A percentile compares a stretch with the other conserved stretches of the same genome.
Evolutionary conservation across 257 asterid genomes (phyloP).

Genomic region (Scutellaria barbata): DNA sequence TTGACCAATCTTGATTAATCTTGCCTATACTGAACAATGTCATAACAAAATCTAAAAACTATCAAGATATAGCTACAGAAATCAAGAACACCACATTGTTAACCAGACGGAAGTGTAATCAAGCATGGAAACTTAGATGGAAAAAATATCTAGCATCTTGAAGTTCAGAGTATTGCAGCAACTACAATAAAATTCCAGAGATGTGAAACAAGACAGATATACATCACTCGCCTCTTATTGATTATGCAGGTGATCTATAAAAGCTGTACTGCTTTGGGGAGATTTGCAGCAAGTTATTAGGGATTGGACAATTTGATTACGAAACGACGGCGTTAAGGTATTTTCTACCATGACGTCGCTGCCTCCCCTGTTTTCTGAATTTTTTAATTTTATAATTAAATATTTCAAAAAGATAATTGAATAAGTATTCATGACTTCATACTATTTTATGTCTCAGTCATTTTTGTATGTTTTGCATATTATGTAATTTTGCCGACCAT

Average conservation of each 20-base stretch:
- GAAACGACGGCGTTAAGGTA: slow-evolving; percentile 20
- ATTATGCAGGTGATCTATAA: background rate
- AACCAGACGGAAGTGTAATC: background rate
- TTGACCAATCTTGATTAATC: background rate
- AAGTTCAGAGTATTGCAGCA: background rate
- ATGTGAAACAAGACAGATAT: background rate
- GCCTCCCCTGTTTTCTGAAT: background rate
- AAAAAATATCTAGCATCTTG: background rate
- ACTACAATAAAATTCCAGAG: background rate
- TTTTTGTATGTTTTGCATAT: too few species aligned
- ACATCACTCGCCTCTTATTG: slow-evolving; percentile 8
- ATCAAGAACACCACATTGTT: background rate
- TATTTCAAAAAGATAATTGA: too few species aligned
- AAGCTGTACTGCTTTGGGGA: slow-evolving; percentile 2
- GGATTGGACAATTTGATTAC: background rate
- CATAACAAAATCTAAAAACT: background rate
- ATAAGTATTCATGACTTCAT: too few species aligned
- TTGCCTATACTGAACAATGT: background rate
- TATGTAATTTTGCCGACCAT: too few species aligned
- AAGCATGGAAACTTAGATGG: slow-evolving; percentile 15
- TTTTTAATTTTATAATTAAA: background rate
- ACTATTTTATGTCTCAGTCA: too few species aligned
- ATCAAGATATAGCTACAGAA: background rate
- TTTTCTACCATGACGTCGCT: background rate
- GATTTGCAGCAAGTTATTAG: background rate